A percentile compares a stretch with the other conserved stretches of the same genome.
These are phyloP conservation scores for Acacia acuminata DNA, from an alignment of 306 rosid species.

Conservation along the genomic window DNA sequence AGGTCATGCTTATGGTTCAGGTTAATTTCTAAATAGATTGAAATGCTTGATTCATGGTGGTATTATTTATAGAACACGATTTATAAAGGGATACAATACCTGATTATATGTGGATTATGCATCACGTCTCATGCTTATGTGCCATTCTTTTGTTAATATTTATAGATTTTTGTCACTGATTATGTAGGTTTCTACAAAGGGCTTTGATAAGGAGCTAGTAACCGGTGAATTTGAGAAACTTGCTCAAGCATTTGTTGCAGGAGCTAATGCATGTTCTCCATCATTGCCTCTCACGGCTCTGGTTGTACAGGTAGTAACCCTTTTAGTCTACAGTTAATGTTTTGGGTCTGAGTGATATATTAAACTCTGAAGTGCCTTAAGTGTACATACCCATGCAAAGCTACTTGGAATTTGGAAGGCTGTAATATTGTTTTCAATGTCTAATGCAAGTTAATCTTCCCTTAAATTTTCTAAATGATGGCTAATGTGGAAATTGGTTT, in stretches of 20 bases:
- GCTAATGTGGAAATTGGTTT: conserved; percentile 21
- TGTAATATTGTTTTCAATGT: conserved; percentile 19
- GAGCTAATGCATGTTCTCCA: conserved; percentile 60
- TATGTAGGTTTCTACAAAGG: conserved; percentile 67
- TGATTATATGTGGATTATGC: conserved; percentile 15
- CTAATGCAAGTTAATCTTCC: conserved; percentile 21
- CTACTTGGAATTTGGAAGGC: neutral
- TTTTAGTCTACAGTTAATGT: conserved; percentile 27
- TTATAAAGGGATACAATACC: conserved; percentile 21
- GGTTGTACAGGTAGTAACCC: conserved; percentile 74
- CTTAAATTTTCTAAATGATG: conserved; percentile 18
- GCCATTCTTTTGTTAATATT: neutral
- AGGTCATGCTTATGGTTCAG: conserved; percentile 93
- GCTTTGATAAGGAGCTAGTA: conserved; percentile 60
- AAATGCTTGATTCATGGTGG: conserved; percentile 14
- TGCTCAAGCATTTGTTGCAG: conserved; percentile 64
- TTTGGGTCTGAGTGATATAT: neutral
- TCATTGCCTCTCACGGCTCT: conserved; percentile 76
- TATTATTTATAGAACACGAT: conserved; percentile 21
- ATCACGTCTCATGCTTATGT: conserved; percentile 2
- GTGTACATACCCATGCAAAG: conserved; percentile 4
- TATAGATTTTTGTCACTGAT: conserved; percentile 25
- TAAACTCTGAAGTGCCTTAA: conserved; percentile 5
- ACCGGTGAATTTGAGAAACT: conserved; percentile 71
- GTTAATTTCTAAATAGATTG: conserved; percentile 34